Conservation (phyloP, 2,329 filamentous ascomycete species). For the Huntiella bhutanensis region DNA sequence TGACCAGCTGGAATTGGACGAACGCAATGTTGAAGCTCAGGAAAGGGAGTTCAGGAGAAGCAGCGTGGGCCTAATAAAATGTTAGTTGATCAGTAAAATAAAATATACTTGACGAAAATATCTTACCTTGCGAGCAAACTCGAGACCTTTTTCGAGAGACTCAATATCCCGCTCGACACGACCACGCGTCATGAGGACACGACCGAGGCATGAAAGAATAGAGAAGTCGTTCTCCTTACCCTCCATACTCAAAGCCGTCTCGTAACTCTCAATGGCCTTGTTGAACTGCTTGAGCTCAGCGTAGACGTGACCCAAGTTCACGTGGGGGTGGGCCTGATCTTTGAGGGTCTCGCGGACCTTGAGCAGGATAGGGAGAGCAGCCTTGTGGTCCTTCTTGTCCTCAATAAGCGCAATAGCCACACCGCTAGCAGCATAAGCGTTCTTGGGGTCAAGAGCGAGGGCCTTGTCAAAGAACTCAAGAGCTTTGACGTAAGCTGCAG, state of each 20-base stretch:
- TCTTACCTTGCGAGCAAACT: constrained; percentile 45
- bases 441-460: constrained; percentile 80
- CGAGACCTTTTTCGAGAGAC: constrained; percentile 36
- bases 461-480: constrained; percentile 99
- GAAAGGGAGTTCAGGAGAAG: constrained; percentile 68
- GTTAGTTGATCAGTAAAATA: not conserved
- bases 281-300: constrained; percentile 77
- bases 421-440: constrained; percentile 90
- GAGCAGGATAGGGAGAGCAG: constrained; percentile 70
- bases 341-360: constrained; percentile 81
- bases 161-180: constrained; percentile 41
- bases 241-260: constrained; percentile 63
- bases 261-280: constrained; percentile 89
- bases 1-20: constrained; percentile 85
- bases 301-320: constrained; percentile 88
- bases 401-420: constrained; percentile 87
- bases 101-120: not conserved
- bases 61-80: constrained; percentile 44
- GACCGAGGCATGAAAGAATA: constrained; percentile 69
- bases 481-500: constrained; percentile 70
- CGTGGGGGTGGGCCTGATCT: constrained; percentile 60
- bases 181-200: constrained; percentile 70
- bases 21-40: constrained; percentile 97
- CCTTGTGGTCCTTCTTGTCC: constrained; percentile 75
- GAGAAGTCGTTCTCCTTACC: constrained; percentile 53